Percentiles rank a stretch among this genome's conserved stretches.
Evolutionary conservation across 1,284 basidiomycete genomes (phyloP).

Genomic region (Porogramme epimiltina): DNA sequence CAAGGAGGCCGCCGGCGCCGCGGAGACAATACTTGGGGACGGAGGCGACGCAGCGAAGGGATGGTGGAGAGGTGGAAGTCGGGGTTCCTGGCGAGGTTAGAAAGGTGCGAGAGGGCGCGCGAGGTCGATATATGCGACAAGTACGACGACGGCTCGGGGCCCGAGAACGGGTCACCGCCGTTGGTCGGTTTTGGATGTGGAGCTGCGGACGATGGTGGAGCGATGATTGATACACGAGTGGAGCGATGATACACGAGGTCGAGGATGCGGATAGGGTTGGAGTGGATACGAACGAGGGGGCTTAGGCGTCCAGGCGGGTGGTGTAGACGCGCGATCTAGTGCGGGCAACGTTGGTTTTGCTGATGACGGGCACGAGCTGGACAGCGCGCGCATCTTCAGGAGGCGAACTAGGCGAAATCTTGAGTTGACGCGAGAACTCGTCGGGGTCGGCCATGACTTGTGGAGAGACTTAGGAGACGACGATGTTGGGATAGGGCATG

Average conservation of each 20-base stretch:
- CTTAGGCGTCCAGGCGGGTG: conserved; percentile 21
- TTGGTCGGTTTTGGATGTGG: too few relatives aligned
- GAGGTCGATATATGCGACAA: conserved; percentile 34
- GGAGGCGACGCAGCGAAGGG: too few relatives aligned
- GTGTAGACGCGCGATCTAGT: conserved; percentile 22
- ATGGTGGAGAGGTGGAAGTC: conserved; percentile 8
- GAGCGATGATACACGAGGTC: conserved; percentile 34
- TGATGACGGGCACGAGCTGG: conserved; percentile 34
- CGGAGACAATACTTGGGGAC: too few relatives aligned
- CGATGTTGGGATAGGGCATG: conserved; percentile 35
- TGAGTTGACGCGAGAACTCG: conserved; percentile 65
- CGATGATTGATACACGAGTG: too few relatives aligned
- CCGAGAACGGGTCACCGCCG: too few relatives aligned
- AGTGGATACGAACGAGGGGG: conserved; percentile 21
- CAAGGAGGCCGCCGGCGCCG: too few relatives aligned
- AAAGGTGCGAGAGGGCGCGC: conserved; percentile 1
- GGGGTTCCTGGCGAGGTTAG: not conserved
- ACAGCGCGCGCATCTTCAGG: too few relatives aligned
- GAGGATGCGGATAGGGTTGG: conserved; percentile 33
- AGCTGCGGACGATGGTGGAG: too few relatives aligned
- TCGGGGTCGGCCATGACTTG: conserved; percentile 58
- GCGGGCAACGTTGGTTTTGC: conserved; percentile 1
- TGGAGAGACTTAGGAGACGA: conserved; percentile 37
- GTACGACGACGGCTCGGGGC: conserved; percentile 35
- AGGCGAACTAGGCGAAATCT: too few relatives aligned